Base-by-base conservation (phyloP, 176 grass and related monocot genomes). In the bread wheat (Triticum aestivum) region DNA sequence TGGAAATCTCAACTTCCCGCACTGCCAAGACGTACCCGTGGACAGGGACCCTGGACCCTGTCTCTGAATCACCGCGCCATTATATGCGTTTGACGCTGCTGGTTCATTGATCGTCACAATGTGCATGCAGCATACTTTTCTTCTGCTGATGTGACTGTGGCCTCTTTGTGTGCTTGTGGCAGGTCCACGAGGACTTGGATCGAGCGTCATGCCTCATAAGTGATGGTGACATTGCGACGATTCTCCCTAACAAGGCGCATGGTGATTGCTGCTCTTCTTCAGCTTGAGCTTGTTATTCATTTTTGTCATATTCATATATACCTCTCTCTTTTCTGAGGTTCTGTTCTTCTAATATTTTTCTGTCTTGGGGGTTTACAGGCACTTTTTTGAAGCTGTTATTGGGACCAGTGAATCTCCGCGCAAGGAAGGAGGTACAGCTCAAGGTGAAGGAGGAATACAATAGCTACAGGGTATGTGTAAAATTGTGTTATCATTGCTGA, bases 371-470 rank as follows among this genome's bases (percentile, higher is more conserved):
- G 10, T 65, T 79, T 30, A 69, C 73, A 98, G 97, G 90, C 5
- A 15, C 84, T 65, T 99, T 99, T 78, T 83, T 99, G 56, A 94
- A 92, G 87, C 87, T 94, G 92, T 88, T 99, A 74, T 86, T 99
- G 79, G 94, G 97, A 32, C 97, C 97, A 18, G 79, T 99, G 63
- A 99, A 99, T 85, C 87, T 99, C 59, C 92, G 84, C 32, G 97
- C 97, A 38, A 91, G 93, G 78, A 99, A 99, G 61, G 97, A 99
- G 44, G 92, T 99, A 45, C 97, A 96, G 89, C 92, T 99, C 71
- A 96, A 96, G 79, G 97, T 98, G 90, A 98, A 98, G 79, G 92
- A 98, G 78, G 97, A 98, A 84, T 96, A 98, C 72, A 98, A 96
- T 73, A 96, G 87, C 85, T 98, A 98, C 81, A 94, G 94, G 86